A percentile compares a stretch with the other conserved stretches of the same genome.
Conservation (phyloP, 495 filamentous ascomycete genomes). For the Penicillium subrubescens region DNA sequence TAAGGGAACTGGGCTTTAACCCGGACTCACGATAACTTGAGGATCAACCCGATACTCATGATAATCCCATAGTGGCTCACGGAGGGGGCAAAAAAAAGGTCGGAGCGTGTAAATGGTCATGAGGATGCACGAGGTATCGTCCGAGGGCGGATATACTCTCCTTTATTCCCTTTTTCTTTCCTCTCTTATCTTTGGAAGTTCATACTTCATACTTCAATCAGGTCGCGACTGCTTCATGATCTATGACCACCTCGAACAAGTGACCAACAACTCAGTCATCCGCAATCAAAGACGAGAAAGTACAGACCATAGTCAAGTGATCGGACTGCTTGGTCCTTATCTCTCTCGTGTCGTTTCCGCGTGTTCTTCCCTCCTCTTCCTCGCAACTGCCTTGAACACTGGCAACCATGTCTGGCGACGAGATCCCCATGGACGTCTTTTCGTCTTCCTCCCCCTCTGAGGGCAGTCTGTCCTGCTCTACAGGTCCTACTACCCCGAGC, state of each 20-base stretch:
- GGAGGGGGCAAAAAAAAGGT: background rate
- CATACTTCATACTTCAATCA: background rate
- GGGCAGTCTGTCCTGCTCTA: slow-evolving; percentile 37
- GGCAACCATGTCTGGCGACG: slow-evolving; percentile 17
- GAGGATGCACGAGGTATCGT: background rate
- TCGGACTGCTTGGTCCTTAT: background rate
- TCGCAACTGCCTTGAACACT: background rate
- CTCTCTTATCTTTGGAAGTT: background rate
- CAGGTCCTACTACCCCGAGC: slow-evolving; percentile 56
- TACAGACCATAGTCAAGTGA: background rate
- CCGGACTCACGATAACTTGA: background rate
- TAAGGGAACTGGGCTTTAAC: background rate
- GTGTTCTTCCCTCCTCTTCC: background rate
- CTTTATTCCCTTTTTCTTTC: background rate
- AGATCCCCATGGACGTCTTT: slow-evolving; percentile 28
- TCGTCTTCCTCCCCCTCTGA: slow-evolving; percentile 34
- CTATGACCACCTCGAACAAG: background rate
- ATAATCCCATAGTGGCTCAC: too few relatives aligned
- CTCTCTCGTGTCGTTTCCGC: background rate
- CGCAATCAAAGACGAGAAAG: background rate
- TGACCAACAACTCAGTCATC: background rate
- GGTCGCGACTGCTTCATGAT: background rate
- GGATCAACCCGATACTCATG: background rate
- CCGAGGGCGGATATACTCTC: background rate
- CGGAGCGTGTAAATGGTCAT: background rate